Evolutionary conservation across 768 basidiomycete species (phyloP).

Genomic region (Solioccasus polychromus): DNA sequence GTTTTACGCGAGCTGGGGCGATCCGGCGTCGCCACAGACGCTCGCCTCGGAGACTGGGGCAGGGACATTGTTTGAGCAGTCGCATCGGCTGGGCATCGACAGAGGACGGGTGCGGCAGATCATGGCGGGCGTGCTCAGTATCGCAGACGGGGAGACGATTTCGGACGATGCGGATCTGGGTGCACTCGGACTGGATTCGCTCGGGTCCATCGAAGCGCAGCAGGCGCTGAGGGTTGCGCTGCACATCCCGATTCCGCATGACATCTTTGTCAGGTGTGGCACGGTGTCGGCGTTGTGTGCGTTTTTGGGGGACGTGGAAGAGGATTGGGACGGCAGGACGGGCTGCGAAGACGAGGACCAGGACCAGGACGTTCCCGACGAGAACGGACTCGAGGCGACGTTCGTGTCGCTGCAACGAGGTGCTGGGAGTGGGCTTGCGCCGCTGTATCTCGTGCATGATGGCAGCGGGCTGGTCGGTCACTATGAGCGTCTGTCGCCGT

Average conservation of each 20-base stretch:
- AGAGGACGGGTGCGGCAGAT: slow-evolving; percentile 33
- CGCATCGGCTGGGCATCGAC: neutral
- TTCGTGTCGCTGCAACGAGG: slow-evolving; percentile 40
- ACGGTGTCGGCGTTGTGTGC: slow-evolving; percentile 33
- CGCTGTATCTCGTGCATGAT: slow-evolving; percentile 69
- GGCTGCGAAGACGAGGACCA: too few species aligned
- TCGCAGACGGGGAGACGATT: slow-evolving; percentile 32
- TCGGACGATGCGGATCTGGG: slow-evolving; percentile 45
- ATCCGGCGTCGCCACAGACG: slow-evolving; percentile 37
- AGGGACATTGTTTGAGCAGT: neutral
- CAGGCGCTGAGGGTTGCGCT: slow-evolving; percentile 44
- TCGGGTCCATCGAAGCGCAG: slow-evolving; percentile 60
- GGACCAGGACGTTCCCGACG: neutral
- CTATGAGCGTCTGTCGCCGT: slow-evolving; percentile 42
- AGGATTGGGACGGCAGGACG: neutral
- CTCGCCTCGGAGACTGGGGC: slow-evolving; percentile 33
- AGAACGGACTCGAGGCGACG: slow-evolving; percentile 16
- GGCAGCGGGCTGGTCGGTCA: slow-evolving; percentile 62
- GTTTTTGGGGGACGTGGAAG: slow-evolving; percentile 4
- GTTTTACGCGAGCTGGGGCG: slow-evolving; percentile 18
- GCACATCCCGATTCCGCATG: slow-evolving; percentile 40
- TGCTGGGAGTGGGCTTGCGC: slow-evolving; percentile 23
- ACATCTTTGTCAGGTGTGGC: slow-evolving; percentile 39
- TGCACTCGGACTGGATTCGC: slow-evolving; percentile 58
- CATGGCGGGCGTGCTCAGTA: slow-evolving; percentile 46